These are phyloP conservation scores for Russula lepida DNA, from an alignment of 768 basidiomycete species.

Conservation along the genomic window DNA sequence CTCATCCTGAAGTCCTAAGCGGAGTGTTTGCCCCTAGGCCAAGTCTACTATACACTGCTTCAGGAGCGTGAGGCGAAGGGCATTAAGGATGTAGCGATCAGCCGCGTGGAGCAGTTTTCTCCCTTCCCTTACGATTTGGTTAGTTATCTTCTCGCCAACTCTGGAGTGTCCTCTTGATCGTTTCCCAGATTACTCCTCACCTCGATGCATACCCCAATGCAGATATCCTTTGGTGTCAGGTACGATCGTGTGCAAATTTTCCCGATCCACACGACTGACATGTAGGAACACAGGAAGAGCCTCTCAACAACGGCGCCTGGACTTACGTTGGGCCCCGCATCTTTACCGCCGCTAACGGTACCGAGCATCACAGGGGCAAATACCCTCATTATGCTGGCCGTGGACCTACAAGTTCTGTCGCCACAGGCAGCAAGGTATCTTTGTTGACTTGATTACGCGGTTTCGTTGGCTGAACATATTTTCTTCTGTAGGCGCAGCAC, in stretches of 20 bases:
- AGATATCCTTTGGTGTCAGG: slow-evolving; percentile 87
- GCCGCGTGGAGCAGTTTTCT: slow-evolving; percentile 88
- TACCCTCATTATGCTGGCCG: slow-evolving; percentile 90
- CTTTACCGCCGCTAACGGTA: slow-evolving; percentile 86
- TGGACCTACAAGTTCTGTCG: slow-evolving; percentile 84
- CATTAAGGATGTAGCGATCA: slow-evolving; percentile 90
- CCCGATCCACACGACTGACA: not conserved
- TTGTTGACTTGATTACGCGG: slow-evolving; percentile 1
- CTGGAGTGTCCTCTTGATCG: slow-evolving; percentile 1
- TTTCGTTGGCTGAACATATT: not conserved
- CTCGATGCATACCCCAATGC: slow-evolving; percentile 97
- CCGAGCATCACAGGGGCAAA: slow-evolving; percentile 84
- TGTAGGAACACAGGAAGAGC: slow-evolving; percentile 59
- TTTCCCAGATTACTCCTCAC: slow-evolving; percentile 71
- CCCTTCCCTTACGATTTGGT: slow-evolving; percentile 97
- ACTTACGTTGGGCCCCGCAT: slow-evolving; percentile 91
- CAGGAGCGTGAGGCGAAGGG: slow-evolving; percentile 88
- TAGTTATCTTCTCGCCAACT: slow-evolving; percentile 24
- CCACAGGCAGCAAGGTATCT: slow-evolving; percentile 81
- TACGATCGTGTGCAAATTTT: slow-evolving; percentile 24
- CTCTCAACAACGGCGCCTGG: slow-evolving; percentile 97
- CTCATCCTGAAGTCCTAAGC: not conserved
- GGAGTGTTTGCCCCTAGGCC: slow-evolving; percentile 40
- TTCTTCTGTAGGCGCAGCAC: slow-evolving; percentile 50
- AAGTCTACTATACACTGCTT: slow-evolving; percentile 87